Evolutionary conservation across 176 grass and related monocot genomes (phyloP).

Genomic region (Zea luxurians): DNA sequence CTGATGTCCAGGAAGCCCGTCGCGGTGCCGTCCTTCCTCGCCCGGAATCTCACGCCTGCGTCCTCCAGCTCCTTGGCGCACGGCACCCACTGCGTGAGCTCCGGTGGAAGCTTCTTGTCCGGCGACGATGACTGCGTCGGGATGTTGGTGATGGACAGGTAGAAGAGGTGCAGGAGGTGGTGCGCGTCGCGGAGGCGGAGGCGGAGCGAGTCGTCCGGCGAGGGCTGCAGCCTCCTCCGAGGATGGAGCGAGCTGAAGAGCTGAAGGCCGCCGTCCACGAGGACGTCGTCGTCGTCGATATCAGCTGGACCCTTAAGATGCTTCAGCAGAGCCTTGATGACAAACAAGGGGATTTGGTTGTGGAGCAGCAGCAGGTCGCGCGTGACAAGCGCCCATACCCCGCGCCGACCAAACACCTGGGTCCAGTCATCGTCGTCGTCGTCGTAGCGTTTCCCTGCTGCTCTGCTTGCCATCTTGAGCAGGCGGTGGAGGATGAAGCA

Average conservation of each 20-base stretch:
- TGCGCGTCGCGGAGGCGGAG: neutral
- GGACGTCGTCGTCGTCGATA: neutral
- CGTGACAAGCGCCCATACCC: conserved; percentile 2
- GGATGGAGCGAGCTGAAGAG: neutral
- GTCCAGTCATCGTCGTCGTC: neutral
- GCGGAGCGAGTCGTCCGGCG: neutral
- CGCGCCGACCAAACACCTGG: neutral
- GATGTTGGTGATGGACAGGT: neutral
- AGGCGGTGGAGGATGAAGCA: conserved; percentile 47
- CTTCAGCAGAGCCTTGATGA: conserved; percentile 17
- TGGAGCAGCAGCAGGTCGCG: conserved; percentile 49
- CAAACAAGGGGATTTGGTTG: conserved; percentile 56
- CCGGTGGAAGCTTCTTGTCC: no score
- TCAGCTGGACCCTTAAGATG: neutral
- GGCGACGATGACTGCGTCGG: no score
- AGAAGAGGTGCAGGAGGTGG: conserved; percentile 49
- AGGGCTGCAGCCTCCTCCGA: no score
- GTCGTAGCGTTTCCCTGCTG: neutral
- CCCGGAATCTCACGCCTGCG: conserved; percentile 27
- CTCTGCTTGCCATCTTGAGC: neutral
- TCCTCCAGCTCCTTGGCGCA: conserved; percentile 42
- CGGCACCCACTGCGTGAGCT: conserved; percentile 27
- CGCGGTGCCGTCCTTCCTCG: no score
- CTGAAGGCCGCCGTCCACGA: neutral
- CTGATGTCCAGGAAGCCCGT: conserved; percentile 34